These are phyloP conservation scores for Solanum paucissectum DNA, from an alignment of 257 asterid species.

Conservation along the genomic window DNA sequence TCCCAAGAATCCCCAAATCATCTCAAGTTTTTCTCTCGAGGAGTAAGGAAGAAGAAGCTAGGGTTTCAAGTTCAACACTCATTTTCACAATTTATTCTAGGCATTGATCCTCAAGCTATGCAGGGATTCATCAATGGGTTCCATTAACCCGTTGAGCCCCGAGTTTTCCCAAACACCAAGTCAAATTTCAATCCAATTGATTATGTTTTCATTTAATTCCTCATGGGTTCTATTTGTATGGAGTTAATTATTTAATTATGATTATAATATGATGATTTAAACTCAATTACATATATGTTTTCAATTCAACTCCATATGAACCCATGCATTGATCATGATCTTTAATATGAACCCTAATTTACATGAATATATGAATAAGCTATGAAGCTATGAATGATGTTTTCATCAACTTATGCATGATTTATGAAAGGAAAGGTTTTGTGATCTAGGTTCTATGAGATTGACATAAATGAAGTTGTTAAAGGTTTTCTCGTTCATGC, in stretches of 20 bases:
- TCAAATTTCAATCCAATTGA: neutral
- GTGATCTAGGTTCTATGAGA: too few species aligned
- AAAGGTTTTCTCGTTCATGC: too few species aligned
- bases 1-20: neutral
- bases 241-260: too few species aligned
- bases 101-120: neutral
- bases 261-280: too few species aligned
- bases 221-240: neutral
- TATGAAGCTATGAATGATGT: too few species aligned
- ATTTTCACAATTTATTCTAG: neutral
- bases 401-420: too few species aligned
- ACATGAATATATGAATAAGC: too few species aligned
- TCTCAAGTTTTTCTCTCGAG: neutral
- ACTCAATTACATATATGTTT: neutral
- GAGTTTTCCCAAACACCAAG: neutral
- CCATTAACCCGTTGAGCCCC: neutral
- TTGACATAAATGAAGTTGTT: too few species aligned
- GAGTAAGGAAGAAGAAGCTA: neutral
- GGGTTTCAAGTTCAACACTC: neutral
- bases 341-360: too few species aligned
- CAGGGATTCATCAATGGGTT: neutral
- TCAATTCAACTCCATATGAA: neutral
- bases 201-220: neutral
- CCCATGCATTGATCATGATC: too few species aligned
- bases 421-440: too few species aligned